phyloP scores from a whole-genome alignment of 139 green algal genomes.

The Cymbomonas tetramitiformis region DNA sequence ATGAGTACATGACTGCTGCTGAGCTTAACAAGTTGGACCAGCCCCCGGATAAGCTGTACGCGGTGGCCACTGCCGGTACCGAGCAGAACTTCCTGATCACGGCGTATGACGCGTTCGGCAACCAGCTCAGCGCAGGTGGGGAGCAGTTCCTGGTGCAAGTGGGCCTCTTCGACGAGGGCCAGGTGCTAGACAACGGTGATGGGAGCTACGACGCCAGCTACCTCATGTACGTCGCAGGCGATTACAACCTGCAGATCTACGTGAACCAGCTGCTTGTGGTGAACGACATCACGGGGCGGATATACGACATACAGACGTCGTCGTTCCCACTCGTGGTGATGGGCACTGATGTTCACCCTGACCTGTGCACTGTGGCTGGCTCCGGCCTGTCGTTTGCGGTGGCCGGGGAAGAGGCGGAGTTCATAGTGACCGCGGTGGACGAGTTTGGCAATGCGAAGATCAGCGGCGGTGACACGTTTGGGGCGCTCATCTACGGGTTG shows the following conservation, averaged over 20 bases:
- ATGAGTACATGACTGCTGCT: too few relatives aligned
- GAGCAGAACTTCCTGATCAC: conserved; percentile 3
- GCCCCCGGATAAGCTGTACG: not conserved
- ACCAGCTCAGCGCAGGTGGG: not conserved
- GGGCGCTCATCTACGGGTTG: not conserved
- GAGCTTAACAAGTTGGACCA: too few relatives aligned
- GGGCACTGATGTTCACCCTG: too few relatives aligned
- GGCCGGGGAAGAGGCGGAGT: not conserved
- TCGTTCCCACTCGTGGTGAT: not conserved
- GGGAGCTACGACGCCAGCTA: conserved; percentile 8
- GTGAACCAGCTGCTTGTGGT: too few relatives aligned
- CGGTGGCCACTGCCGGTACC: not conserved
- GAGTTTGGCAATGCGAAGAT: not conserved
- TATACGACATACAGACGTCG: too few relatives aligned
- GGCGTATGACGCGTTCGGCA: conserved; percentile 5
- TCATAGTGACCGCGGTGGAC: not conserved
- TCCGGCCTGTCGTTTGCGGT: not conserved
- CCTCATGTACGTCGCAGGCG: conserved; percentile 4
- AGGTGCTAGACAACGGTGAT: not conserved
- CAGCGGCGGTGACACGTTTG: not conserved
- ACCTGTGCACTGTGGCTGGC: too few relatives aligned
- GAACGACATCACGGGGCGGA: too few relatives aligned
- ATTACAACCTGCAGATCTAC: conserved; percentile 8
- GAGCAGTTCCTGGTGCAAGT: conserved; percentile 13
- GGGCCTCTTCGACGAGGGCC: not conserved